Evolutionary conservation across 805 yeast genomes (phyloP), one percentile per base, ranked within the genome.

Genomic region (Candida manassasensis): DNA sequence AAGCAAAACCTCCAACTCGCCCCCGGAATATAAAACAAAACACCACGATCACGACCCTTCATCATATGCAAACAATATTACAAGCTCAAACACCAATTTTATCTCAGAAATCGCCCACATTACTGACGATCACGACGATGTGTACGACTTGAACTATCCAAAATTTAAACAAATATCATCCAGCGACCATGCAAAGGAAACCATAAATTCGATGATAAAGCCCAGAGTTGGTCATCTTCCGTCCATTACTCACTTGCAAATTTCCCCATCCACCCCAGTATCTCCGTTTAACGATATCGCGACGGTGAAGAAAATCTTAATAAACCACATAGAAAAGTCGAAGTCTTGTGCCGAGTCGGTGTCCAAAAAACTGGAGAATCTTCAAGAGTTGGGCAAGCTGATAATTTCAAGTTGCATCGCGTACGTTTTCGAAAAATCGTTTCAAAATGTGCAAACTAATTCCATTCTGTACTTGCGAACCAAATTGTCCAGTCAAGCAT

Each of bases 341-440:
- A 74, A 73, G 40, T 71, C 83, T 16, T 81, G 87, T 46, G 63
- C 73, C 25, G 76, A 74, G 39, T 63, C 77, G 16, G 47, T 56
- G 2, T 38, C 56, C 4, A 48, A 50, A 32, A 48, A 52, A 21
- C 55, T 62, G 4, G 71, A 74, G 13, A 75, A 77, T 43, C 49
- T 80, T 4, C 75, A 71, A 47, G 64, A 56, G 7, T 54, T 84
- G 34, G 95, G 95, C 0, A 65, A 73, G 37, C 58, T 74, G 5
- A 66, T 80, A 3, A 64, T 81, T 2, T 50, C 67, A 2, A 61
- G 84, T 0, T 67, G 84, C 2, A 66, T 80, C 4, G 67, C 82
- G 3, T 75, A 73, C 48, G 73, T 82, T 9, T 61, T 84, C 35
- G 90, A 82, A 46, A 68, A 79, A 43, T 77, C 77, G 44, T 79